Evolutionary conservation across 202 grass and related monocot genomes (phyloP).

Genomic region (Schoenoplectus triqueter): DNA sequence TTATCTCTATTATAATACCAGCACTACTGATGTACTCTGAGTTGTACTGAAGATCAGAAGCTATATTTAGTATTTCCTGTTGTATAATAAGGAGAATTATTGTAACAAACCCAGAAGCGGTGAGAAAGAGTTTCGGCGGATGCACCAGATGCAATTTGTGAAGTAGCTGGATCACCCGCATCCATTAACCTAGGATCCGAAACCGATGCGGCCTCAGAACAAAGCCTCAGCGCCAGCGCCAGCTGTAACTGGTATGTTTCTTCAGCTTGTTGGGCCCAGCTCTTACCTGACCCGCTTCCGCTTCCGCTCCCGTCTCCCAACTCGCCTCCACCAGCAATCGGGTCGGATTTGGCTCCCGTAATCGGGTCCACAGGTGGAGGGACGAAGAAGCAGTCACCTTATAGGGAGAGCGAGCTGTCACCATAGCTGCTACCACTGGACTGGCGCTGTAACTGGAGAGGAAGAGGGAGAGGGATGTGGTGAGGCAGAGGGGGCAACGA

Average conservation of each 20-base stretch:
- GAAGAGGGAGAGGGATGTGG: constrained; percentile 49
- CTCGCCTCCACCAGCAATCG: not conserved
- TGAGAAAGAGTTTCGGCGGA: constrained; percentile 69
- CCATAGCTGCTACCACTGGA: constrained; percentile 94
- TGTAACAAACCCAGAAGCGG: constrained; percentile 71
- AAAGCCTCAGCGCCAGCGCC: constrained; percentile 89
- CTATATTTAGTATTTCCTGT: not conserved
- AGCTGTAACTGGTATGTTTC: constrained; percentile 99
- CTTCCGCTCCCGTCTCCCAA: not conserved
- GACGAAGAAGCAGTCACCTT: constrained; percentile 65
- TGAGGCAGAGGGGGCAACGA: constrained; percentile 27
- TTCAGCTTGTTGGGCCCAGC: constrained; percentile 98
- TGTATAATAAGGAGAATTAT: not conserved
- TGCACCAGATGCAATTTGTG: constrained; percentile 30
- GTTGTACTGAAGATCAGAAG: constrained; percentile 10
- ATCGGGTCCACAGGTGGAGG: constrained; percentile 26
- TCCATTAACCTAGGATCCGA: constrained; percentile 83
- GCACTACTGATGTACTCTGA: not conserved
- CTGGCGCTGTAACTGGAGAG: constrained; percentile 69
- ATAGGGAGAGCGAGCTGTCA: constrained; percentile 67
- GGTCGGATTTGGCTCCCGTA: constrained; percentile 1
- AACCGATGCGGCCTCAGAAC: constrained; percentile 71
- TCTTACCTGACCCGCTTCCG: constrained; percentile 58
- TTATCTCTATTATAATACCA: not conserved
- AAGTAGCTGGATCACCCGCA: constrained; percentile 22